Base-by-base conservation (phyloP, 2,329 filamentous ascomycete species). In the Ceratocystis papillata region DNA sequence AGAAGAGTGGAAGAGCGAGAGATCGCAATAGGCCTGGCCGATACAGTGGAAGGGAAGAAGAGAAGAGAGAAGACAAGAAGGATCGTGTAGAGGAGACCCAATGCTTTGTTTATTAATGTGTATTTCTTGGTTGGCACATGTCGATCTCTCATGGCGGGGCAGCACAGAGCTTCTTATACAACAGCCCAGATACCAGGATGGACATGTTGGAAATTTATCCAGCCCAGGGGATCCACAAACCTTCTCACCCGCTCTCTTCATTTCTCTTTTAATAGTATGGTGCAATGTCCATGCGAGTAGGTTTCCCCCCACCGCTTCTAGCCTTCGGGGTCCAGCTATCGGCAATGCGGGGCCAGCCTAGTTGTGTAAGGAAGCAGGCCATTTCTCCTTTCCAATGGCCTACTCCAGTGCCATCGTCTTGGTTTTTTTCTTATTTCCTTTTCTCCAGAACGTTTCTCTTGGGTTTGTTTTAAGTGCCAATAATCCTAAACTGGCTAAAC, bases 161-260 rank as follows among this genome's bases (percentile, higher is more conserved):
- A 59, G 25, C 53, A 8, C 5, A 37, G 53, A 30, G 53, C 53
- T 59, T 59, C 53, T 59, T 59, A 59, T 59, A 59, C 53, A 59
- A 59, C 37, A 41, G 37, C 37, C 10, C 37, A 41, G 37, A 41
- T 12, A 12, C 37, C 37, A 41, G 8, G 8, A 41, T 41, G 37
- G 37, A 41, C 37, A 41, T 41, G 1, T 41, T 41, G 37, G 37
- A 20, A 15, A 33, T 59, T 59, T 59, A 59, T 37, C 53, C 53
- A 59, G 53, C 53, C 17, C 37, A 63, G 20, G 25, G 22, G 61
- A 37, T 63, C 61, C 61, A 63, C 44, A 50, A 63, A 63, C 61
- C 61, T 50, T 63, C 61, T 63, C 61, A 63, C 22, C 44, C 20
- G 37, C 37, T 41, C 37, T 41, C 8, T 10, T 41, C 37, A 41